phyloP scores from a whole-genome alignment of 83 land plant species.

The Larix sibirica region DNA sequence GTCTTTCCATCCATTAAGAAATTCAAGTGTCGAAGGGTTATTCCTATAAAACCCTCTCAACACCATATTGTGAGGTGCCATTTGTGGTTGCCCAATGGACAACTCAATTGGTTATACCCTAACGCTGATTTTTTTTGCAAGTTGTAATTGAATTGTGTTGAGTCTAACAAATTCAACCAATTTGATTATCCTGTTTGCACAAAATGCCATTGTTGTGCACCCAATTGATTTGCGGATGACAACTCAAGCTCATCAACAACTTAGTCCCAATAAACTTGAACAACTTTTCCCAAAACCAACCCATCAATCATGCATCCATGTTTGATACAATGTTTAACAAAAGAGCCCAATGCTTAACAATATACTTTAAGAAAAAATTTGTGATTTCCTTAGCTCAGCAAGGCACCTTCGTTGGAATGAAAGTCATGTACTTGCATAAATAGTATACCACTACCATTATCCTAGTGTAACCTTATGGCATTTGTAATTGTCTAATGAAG shows the following conservation, averaged over 20 bases:
- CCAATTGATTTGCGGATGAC: neutral
- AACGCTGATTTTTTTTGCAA: neutral
- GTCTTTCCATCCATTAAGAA: neutral
- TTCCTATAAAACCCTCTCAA: neutral
- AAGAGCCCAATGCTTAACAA: neutral
- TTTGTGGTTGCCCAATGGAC: neutral
- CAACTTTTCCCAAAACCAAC: neutral
- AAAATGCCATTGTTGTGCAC: neutral
- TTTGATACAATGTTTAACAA: neutral
- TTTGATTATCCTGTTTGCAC: neutral
- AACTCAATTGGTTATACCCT: neutral
- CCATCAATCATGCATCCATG: no score
- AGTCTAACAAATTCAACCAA: neutral
- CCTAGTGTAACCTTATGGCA: neutral
- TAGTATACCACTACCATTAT: neutral
- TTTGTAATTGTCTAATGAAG: neutral
- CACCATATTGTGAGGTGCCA: neutral
- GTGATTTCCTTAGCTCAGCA: neutral
- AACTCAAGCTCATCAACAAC: neutral
- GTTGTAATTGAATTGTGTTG: neutral
- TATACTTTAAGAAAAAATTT: neutral
- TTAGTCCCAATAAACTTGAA: neutral
- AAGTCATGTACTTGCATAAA: neutral
- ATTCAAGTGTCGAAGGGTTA: neutral
- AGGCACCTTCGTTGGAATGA: neutral